Conservation (phyloP, 768 basidiomycete genomes). For the Collybia sp. region DNA sequence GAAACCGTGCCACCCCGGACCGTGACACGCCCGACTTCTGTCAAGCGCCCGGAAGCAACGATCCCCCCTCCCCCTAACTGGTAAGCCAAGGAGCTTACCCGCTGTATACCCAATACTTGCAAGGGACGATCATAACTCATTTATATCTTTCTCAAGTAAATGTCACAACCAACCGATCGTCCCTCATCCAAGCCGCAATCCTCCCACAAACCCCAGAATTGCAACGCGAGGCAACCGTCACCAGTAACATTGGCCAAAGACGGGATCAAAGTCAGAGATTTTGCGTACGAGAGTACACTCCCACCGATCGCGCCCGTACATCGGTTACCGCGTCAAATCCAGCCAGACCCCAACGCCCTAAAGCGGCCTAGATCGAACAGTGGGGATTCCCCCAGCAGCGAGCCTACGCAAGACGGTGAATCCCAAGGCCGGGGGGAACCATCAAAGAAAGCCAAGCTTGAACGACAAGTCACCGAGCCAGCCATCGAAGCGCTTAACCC, state of each 20-base stretch:
- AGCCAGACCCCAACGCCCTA: slow-evolving; percentile 31
- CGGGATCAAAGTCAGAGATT: slow-evolving; percentile 53
- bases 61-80: slow-evolving; percentile 14
- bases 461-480: slow-evolving; percentile 29
- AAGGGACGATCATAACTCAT: no score
- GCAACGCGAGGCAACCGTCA: neutral
- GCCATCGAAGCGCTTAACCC: slow-evolving; percentile 12
- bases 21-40: slow-evolving; percentile 1
- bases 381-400: slow-evolving; percentile 18
- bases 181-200: neutral
- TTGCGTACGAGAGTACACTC: slow-evolving; percentile 63
- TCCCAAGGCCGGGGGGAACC: slow-evolving; percentile 4
- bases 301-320: slow-evolving; percentile 55
- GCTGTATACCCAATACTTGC: slow-evolving; percentile 17
- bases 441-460: slow-evolving; percentile 21
- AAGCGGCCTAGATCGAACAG: slow-evolving; percentile 16
- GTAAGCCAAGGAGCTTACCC: slow-evolving; percentile 32
- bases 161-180: neutral
- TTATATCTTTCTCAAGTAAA: slow-evolving; percentile 13
- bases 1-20: slow-evolving; percentile 1
- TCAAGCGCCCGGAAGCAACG: slow-evolving; percentile 13
- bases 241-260: slow-evolving; percentile 18
- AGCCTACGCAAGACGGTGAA: slow-evolving; percentile 1
- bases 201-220: no score
- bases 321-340: slow-evolving; percentile 42